Conservation (phyloP, 306 rosid genomes). For the Inga oerstediana region DNA sequence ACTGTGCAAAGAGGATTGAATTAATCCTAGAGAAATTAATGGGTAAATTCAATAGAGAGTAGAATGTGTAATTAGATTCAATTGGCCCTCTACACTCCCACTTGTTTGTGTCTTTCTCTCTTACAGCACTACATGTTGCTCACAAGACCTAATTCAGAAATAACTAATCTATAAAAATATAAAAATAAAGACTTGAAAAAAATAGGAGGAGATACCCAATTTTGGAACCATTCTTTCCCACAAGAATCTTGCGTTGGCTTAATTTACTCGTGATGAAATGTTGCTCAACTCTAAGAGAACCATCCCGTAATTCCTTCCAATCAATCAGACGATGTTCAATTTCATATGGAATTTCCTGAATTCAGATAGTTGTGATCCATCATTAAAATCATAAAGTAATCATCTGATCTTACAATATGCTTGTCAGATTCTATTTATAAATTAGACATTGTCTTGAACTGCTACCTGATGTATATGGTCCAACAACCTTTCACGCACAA, state of each 20-base stretch:
- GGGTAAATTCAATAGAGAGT: not conserved
- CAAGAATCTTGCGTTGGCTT: conserved; percentile 92
- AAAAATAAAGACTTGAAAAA: not conserved
- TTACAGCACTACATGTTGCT: not conserved
- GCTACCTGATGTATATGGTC: conserved; percentile 95
- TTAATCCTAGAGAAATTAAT: not conserved
- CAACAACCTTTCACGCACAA: conserved; percentile 92
- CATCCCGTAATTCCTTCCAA: conserved; percentile 94
- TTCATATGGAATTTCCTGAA: conserved; percentile 90
- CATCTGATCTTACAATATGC: conserved; percentile 6
- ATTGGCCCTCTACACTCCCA: not conserved
- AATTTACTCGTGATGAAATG: conserved; percentile 72
- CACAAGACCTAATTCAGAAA: not conserved
- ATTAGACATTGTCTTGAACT: conserved; percentile 9
- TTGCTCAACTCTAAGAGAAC: conserved; percentile 93
- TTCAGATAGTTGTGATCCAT: conserved; percentile 26
- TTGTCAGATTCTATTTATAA: conserved; percentile 10
- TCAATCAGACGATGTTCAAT: conserved; percentile 82
- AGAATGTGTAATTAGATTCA: not conserved
- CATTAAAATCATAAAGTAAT: conserved; percentile 21
- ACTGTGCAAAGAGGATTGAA: not conserved
- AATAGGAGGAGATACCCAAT: conserved; percentile 65
- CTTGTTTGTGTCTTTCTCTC: not conserved
- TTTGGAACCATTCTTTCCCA: conserved; percentile 91
- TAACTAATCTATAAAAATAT: not conserved